Percentiles rank a stretch among this genome's conserved stretches.
These are phyloP conservation scores for Astragalus glycyphyllos DNA, from an alignment of 306 rosid species.

Conservation along the genomic window DNA sequence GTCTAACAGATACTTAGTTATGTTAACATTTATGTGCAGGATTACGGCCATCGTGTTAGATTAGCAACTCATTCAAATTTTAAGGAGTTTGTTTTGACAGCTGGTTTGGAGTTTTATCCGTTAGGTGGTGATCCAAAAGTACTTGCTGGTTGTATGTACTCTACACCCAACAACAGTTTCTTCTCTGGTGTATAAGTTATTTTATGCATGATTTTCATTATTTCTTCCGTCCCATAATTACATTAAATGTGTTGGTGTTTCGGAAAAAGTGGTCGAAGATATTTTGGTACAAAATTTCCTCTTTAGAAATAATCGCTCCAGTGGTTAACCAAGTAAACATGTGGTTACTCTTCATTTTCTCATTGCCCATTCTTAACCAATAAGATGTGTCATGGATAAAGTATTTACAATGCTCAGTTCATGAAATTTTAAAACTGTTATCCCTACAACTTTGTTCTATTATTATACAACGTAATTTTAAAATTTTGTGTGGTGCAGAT, in stretches of 20 bases:
- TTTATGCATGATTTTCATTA: conserved; percentile 19
- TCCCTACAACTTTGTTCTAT: conserved; percentile 6
- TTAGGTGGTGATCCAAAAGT: conserved; percentile 97
- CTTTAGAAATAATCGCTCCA: conserved; percentile 13
- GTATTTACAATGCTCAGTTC: conserved; percentile 32
- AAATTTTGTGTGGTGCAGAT: conserved; percentile 61
- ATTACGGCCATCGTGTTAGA: conserved; percentile 97
- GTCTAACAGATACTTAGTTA: too few species aligned
- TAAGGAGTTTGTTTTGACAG: conserved; percentile 97
- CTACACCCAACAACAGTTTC: conserved; percentile 41
- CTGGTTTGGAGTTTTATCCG: conserved; percentile 98
- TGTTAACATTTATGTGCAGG: conserved; percentile 65
- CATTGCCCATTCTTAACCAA: conserved; percentile 16
- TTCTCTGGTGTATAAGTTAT: conserved; percentile 32
- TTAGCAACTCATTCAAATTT: conserved; percentile 98
- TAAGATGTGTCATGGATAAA: conserved; percentile 22
- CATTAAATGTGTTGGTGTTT: conserved; percentile 1
- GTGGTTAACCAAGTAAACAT: neutral
- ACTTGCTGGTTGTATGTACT: conserved; percentile 98
- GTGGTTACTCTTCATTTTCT: conserved; percentile 5
- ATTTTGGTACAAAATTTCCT: neutral
- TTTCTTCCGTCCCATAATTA: conserved; percentile 25
- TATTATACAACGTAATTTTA: conserved; percentile 20
- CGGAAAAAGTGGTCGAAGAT: conserved; percentile 3
- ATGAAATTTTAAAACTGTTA: conserved; percentile 23